Base-by-base conservation (phyloP, 164 flowering plant species). In the Aristolochia fimbriata region DNA sequence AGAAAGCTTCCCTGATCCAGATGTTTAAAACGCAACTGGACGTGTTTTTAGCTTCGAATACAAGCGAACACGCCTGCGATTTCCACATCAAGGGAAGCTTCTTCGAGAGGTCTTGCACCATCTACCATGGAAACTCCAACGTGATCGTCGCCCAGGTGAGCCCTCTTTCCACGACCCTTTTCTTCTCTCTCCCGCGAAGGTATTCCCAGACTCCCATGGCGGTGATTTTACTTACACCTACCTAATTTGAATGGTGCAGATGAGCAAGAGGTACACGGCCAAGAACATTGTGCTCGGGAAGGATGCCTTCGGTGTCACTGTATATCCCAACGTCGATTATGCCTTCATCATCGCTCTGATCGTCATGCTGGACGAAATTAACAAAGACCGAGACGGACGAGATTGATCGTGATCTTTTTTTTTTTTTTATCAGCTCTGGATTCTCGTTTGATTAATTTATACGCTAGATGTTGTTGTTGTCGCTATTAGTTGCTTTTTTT, bases 1-100 rank as follows among this genome's bases (percentile, higher is more conserved):
- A 68, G 56, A 64, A 73, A 54, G 73, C 78, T 66, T 68, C 73
- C 3, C 9, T 73, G 24, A 1, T 78, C 13, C 81, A 78, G 33
- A 4, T 52, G 30, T 51, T 73, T n/a, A 75, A 63, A 59, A 75
- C 79, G 1, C 48, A 58, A 30, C 46, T 71, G 27, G 67, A 71
- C 55, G 74, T 71, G 46, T 63, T 62, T 58, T 60, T 67, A 11
- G 67, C 74, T 3, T 11, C 60, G 1, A 77, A 77, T 65, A 57
- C 67, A 1, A 55, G 21, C 11, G 72, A 74, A 59, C 58, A 62
- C 15, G 57, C 37, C 0, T 65, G 70, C 41, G 81, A 77, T 63
- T 77, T 71, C 71, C 70, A 62, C 43, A 33, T 77, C 54, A 71
- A 67, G 55, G 78, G 81, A 41, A 72, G 76, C 65, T 77, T 69